Evolutionary conservation across 177 flowering plant species (phyloP), one percentile per base, ranked within the genome.

Genomic region (Vitis hybrid): DNA sequence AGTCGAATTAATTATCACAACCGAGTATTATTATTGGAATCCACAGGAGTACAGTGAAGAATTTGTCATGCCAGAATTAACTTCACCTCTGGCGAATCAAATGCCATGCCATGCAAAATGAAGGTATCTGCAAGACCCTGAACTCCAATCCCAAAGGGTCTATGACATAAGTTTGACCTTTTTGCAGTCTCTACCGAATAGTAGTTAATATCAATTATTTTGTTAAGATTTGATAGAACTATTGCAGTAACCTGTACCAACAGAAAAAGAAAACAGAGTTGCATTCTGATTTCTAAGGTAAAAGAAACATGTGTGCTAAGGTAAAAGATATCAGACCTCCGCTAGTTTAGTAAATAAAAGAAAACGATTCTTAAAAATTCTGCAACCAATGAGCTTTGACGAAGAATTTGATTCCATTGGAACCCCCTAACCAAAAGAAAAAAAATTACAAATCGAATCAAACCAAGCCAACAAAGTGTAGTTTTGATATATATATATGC

Each of bases 141-240:
- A 49, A 96, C 94, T 62, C 99, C 99, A 77, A 96, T 88, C 30
- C 98, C 99, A 80, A 94, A 91, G n/a, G 99, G 98, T 72, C 99
- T 88, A 74, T 94, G 97, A 0, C 94, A 81, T 52, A 92, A 57
- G 70, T 96, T 96, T 62, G 97, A 94, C 67, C 77, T 84, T 78
- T 66, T 87, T 46, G 98, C 98, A 85, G 91, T 96, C 61, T 94
- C 94, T 80, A 89, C 93, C 13, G 97, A 97, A 71, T 96, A 92
- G 73, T 81, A 91, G 70, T 96, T 96, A 35, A 89, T 86, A 87
- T 94, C 97, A 75, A 96, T 96, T 50, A 94, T 91, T 72, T 92
- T 92, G 80, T 96, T 96, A 55, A 96, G 90, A 71, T 93, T 96
- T 70, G 75, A 15, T 16, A 97, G 89, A 57, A 92, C 90, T 18